Conservation (phyloP, 495 filamentous ascomycete species). For the Penicillium taxi region DNA sequence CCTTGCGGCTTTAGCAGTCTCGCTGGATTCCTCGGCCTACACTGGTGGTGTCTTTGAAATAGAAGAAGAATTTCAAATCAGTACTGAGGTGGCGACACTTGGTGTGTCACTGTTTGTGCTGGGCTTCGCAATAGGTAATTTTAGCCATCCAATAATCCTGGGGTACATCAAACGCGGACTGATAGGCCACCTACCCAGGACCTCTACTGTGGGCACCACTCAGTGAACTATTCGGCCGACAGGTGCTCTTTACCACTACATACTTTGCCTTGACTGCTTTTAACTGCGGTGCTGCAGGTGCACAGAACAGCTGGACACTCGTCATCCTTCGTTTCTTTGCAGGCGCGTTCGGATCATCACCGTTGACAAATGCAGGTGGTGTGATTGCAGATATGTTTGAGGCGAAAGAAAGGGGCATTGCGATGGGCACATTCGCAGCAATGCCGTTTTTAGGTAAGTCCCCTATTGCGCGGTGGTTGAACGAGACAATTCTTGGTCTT, state of each 20-base stretch:
- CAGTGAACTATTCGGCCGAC: slow-evolving; percentile 47
- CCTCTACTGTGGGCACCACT: slow-evolving; percentile 50
- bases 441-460: slow-evolving; percentile 48
- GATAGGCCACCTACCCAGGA: too few relatives aligned
- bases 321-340: slow-evolving; percentile 61
- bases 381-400: slow-evolving; percentile 61
- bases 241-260: slow-evolving; percentile 51
- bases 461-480: too few relatives aligned
- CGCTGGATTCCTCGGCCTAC: slow-evolving; percentile 65
- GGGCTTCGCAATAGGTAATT: slow-evolving; percentile 37
- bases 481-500: too few relatives aligned
- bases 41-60: slow-evolving; percentile 56
- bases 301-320: slow-evolving; percentile 49
- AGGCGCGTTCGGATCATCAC: slow-evolving; percentile 55
- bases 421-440: slow-evolving; percentile 45
- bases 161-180: too few relatives aligned
- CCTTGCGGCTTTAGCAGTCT: too few relatives aligned
- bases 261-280: slow-evolving; percentile 51
- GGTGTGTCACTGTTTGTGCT: slow-evolving; percentile 63
- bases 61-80: slow-evolving; percentile 44
- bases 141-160: too few relatives aligned
- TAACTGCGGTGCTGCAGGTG: slow-evolving; percentile 47
- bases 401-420: slow-evolving; percentile 47
- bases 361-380: slow-evolving; percentile 55
- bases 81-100: slow-evolving; percentile 47